Conservation (phyloP, 139 green algal genomes). For the Chlorella sp. region DNA sequence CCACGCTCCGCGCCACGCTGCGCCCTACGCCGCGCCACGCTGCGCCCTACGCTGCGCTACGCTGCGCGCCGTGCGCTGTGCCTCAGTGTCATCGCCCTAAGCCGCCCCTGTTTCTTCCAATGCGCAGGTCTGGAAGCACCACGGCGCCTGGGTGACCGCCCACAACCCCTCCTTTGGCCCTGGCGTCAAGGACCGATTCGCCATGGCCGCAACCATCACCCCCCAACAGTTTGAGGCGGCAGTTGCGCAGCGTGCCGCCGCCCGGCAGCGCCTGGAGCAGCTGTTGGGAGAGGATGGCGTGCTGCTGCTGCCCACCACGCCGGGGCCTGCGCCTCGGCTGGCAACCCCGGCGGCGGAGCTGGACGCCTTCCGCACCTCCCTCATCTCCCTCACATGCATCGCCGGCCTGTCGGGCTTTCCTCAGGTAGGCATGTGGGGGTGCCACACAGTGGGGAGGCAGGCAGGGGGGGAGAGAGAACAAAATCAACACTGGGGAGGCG, state of each 20-base stretch:
- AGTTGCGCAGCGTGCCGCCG: conserved; percentile 24
- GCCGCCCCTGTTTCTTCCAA: background rate
- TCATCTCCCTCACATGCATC: conserved; percentile 83
- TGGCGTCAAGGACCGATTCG: conserved; percentile 83
- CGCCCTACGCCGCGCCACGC: no score
- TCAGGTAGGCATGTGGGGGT: conserved; percentile 63
- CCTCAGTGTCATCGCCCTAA: background rate
- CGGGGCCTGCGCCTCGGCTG: conserved; percentile 75
- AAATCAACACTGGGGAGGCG: background rate
- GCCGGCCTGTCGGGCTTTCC: conserved; percentile 85
- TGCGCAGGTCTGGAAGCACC: conserved; percentile 78
- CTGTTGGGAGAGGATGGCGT: conserved; percentile 73
- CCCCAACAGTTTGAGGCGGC: conserved; percentile 48
- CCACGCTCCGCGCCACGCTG: no score
- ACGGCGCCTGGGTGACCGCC: conserved; percentile 77
- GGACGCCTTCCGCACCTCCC: conserved; percentile 65
- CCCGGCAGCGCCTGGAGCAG: conserved; percentile 58
- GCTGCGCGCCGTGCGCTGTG: background rate
- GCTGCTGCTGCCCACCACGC: conserved; percentile 77
- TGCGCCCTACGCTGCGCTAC: no score
- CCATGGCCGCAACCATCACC: conserved; percentile 71
- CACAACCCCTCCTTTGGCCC: conserved; percentile 79
- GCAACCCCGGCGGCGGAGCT: conserved; percentile 60
- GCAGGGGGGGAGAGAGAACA: background rate
- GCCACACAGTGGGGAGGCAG: background rate